Evolutionary conservation across 345 rosid genomes (phyloP).

Genomic region (Moricandia moricandioides): DNA sequence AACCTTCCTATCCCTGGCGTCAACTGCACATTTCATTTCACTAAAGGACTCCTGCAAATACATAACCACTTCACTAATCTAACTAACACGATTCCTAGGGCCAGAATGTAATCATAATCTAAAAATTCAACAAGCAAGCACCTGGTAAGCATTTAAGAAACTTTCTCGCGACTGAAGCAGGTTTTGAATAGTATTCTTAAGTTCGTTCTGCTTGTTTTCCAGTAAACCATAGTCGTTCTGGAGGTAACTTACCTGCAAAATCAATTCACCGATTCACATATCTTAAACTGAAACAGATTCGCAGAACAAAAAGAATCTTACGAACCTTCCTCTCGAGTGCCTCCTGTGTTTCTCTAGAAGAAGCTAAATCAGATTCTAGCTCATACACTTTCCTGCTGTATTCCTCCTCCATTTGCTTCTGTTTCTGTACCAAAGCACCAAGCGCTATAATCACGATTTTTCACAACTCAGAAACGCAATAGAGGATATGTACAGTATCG

Average conservation of each 20-base stretch:
- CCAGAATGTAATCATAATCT: neutral
- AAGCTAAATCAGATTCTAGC: slow-evolving; percentile 52
- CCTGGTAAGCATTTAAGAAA: slow-evolving; percentile 66
- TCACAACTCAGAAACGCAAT: slow-evolving; percentile 1
- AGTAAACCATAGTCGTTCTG: slow-evolving; percentile 62
- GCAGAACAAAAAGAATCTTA: slow-evolving; percentile 1
- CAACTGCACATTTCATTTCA: slow-evolving; percentile 64
- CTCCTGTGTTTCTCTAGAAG: slow-evolving; percentile 49
- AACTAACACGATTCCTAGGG: neutral
- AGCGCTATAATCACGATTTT: neutral
- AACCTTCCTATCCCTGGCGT: slow-evolving; percentile 55
- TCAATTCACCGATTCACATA: slow-evolving; percentile 14
- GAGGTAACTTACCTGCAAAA: slow-evolving; percentile 56
- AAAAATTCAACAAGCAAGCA: slow-evolving; percentile 14
- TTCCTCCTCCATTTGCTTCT: slow-evolving; percentile 73
- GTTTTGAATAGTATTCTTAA: slow-evolving; percentile 53
- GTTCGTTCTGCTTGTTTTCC: slow-evolving; percentile 60
- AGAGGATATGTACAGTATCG: neutral
- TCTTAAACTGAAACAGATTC: slow-evolving; percentile 30
- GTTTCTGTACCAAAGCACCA: slow-evolving; percentile 47
- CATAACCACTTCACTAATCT: neutral
- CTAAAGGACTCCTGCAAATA: slow-evolving; percentile 64
- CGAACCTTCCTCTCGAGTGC: slow-evolving; percentile 68
- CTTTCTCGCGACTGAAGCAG: slow-evolving; percentile 67
- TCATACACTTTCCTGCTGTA: slow-evolving; percentile 53